Evolutionary conservation across 2,329 filamentous ascomycete species (phyloP), one percentile per base, ranked within the genome.

Genomic region (Talaromyces sp.): DNA sequence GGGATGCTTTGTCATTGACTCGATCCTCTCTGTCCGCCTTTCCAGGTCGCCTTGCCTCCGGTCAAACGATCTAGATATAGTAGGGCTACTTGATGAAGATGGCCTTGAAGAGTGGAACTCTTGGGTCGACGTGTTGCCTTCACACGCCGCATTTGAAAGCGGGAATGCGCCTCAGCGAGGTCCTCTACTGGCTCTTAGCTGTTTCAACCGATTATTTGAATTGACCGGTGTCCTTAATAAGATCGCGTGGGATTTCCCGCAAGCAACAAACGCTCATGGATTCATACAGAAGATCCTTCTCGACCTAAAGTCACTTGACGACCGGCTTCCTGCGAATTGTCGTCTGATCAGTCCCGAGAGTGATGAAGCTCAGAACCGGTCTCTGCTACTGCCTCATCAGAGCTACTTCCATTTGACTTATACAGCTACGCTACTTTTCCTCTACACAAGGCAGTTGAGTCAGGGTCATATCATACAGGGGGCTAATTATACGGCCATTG

Each of bases 81-180:
- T 78, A 31, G 79, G 79, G 9, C 70, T 73, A 2, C 73, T 88
- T 2, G 78, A 83, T 25, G 85, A 89, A 68, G 84, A 88, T 63
- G 85, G 85, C 1, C 73, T 87, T 19, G 88, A 90, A 65, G 87
- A 90, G 72, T 90, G 87, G 87, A 84, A 88, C 63, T 84, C 85
- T 1, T 91, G 88, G 88, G 77, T 78, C 17, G 81, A 84, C 25
- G 69, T 73, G 11, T 58, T 74, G 70, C 73, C 62, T 72, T 74
- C 40, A 66, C 70, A 21, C 61, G 74, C 61, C 61, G 67, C 57
- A 63, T 66, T 22, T 57, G 62, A 50, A 65, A 67, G 35, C 21
- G 65, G 65, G 2, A 63, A 65, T 25, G 64, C 67, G 6, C 72
- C 73, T 56, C 68, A 69, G 36, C 69, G 70, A 17, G 71, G 73